These are phyloP conservation scores for Pleurotus salmoneostramineus DNA, from an alignment of 768 basidiomycete species.

Conservation along the genomic window DNA sequence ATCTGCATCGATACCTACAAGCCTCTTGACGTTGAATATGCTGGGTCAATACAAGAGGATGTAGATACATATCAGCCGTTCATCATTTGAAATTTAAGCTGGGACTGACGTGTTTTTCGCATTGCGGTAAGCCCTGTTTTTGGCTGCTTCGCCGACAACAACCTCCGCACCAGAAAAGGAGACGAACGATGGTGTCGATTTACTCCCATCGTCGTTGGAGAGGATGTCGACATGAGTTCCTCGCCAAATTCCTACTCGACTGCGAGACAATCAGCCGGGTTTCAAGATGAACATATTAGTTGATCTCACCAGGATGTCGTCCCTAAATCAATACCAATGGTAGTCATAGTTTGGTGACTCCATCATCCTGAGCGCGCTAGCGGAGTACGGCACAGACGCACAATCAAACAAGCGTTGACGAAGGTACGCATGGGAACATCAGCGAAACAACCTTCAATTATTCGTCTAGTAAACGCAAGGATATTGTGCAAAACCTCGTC, in stretches of 20 bases:
- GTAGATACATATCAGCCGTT: background rate
- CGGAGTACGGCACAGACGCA: too few relatives aligned
- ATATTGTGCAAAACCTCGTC: background rate
- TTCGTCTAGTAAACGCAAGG: background rate
- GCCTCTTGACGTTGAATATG: conserved; percentile 56
- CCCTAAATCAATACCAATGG: conserved; percentile 5
- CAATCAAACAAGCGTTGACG: background rate
- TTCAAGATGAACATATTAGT: background rate
- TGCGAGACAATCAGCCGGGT: background rate
- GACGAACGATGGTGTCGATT: background rate
- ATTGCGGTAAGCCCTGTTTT: conserved; percentile 1
- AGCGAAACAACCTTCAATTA: background rate
- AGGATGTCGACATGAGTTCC: background rate
- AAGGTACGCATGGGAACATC: background rate
- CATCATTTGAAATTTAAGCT: background rate
- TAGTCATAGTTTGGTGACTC: background rate
- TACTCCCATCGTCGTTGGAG: conserved; percentile 5
- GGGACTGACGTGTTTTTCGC: conserved; percentile 3
- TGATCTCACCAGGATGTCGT: conserved; percentile 4
- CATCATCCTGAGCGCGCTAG: too few relatives aligned
- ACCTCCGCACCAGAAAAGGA: background rate
- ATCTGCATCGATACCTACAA: conserved; percentile 47
- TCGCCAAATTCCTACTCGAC: conserved; percentile 3
- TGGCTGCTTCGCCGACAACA: conserved; percentile 5
- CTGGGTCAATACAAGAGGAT: too few relatives aligned